A percentile compares a stretch with the other conserved stretches of the same genome.
Evolutionary conservation across 1,139 yeast genomes (phyloP).

Genomic region (Torulaspora pretoriensis): DNA sequence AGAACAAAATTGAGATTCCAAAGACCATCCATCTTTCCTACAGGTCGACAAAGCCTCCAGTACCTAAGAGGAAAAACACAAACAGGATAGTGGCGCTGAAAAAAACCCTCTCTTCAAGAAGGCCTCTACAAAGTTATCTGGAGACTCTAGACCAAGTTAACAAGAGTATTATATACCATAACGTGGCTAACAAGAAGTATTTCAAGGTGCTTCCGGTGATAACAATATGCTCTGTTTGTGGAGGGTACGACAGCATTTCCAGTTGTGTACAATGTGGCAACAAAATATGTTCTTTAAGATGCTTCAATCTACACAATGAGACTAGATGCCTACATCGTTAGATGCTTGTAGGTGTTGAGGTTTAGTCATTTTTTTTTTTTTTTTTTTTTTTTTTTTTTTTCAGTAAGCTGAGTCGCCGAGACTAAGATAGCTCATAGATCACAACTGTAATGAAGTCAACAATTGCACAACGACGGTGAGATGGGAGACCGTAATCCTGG

Average conservation of each 20-base stretch:
- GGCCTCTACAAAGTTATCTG: slow-evolving; percentile 33
- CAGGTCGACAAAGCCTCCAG: slow-evolving; percentile 35
- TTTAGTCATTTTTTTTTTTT: slow-evolving; percentile 2
- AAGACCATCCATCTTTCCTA: slow-evolving; percentile 30
- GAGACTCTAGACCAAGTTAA: slow-evolving; percentile 34
- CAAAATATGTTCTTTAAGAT: slow-evolving; percentile 34
- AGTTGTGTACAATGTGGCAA: slow-evolving; percentile 35
- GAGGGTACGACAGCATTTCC: slow-evolving; percentile 34
- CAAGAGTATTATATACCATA: slow-evolving; percentile 31
- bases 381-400: slow-evolving; percentile 4
- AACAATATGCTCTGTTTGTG: slow-evolving; percentile 35
- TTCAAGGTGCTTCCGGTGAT: slow-evolving; percentile 35
- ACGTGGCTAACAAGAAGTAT: slow-evolving; percentile 34
- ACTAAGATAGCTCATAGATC: background rate
- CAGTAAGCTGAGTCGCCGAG: background rate
- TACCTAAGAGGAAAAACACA: slow-evolving; percentile 31
- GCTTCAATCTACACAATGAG: slow-evolving; percentile 35
- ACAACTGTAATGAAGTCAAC: too few relatives aligned
- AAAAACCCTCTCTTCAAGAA: slow-evolving; percentile 30
- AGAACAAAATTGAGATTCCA: slow-evolving; percentile 33
- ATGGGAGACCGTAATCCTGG: background rate
- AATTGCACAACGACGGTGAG: background rate
- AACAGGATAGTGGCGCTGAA: slow-evolving; percentile 33
- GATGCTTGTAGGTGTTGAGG: background rate
- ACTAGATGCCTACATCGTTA: slow-evolving; percentile 32